Evolutionary conservation across 192 early-diverging fungal genomes (phyloP).

Genomic region (Mortierella claussenii): DNA sequence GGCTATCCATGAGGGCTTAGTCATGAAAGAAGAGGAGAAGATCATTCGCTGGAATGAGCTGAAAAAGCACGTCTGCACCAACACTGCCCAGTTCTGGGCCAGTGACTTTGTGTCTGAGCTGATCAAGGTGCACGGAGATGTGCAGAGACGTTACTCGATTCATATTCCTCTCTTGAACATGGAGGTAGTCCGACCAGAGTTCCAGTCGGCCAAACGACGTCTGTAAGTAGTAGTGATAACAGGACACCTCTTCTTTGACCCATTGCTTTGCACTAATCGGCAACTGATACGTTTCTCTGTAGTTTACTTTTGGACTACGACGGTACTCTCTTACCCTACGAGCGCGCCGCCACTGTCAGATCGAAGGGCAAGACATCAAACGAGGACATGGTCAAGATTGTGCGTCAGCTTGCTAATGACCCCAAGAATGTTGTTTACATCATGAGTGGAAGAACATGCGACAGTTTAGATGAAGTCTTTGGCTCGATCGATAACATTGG

Average conservation of each 20-base stretch:
- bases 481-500: conserved; percentile 74
- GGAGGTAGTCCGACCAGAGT: conserved; percentile 37
- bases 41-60: conserved; percentile 77
- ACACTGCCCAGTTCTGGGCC: conserved; percentile 78
- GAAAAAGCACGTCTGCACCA: conserved; percentile 71
- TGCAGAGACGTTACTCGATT: conserved; percentile 58
- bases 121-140: conserved; percentile 62
- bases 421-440: conserved; percentile 79
- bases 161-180: conserved; percentile 59
- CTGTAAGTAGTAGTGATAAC: too few species aligned
- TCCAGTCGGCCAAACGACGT: conserved; percentile 44
- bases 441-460: conserved; percentile 76
- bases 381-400: conserved; percentile 67
- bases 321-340: conserved; percentile 76
- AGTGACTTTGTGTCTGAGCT: conserved; percentile 66
- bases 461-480: conserved; percentile 71
- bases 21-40: conserved; percentile 84
- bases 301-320: conserved; percentile 69
- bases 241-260: too few species aligned
- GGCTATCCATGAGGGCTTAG: conserved; percentile 90
- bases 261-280: neutral
- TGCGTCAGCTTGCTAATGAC: conserved; percentile 66
- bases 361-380: conserved; percentile 60
- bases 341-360: conserved; percentile 55
- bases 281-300: neutral